These are phyloP conservation scores for Diplosphaera chodatii DNA, from an alignment of 139 green algal genomes.

Conservation along the genomic window DNA sequence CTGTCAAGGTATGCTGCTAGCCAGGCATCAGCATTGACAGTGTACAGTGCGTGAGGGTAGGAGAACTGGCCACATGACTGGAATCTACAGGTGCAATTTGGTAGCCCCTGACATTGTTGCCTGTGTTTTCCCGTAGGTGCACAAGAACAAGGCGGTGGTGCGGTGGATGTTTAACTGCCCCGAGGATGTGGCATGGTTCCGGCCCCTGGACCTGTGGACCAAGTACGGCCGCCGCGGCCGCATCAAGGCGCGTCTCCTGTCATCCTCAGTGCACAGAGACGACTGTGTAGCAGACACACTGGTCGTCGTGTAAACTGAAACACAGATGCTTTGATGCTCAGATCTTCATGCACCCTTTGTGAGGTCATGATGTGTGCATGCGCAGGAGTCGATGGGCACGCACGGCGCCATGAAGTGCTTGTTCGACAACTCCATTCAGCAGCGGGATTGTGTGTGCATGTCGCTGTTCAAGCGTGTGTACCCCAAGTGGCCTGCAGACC, in stretches of 20 bases:
- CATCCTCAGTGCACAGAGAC: neutral
- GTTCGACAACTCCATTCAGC: constrained; percentile 85
- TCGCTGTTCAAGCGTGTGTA: constrained; percentile 95
- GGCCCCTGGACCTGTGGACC: constrained; percentile 90
- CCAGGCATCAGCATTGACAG: too few species aligned
- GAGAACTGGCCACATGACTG: too few species aligned
- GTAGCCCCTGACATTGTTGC: too few species aligned
- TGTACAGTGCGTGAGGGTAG: too few species aligned
- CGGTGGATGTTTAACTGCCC: constrained; percentile 93
- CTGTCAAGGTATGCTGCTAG: constrained; percentile 46
- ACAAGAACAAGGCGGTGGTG: constrained; percentile 88
- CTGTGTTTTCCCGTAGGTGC: constrained; percentile 27
- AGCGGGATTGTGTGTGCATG: constrained; percentile 89
- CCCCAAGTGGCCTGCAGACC: constrained; percentile 76
- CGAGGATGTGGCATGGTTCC: constrained; percentile 91
- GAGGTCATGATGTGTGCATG: too few species aligned
- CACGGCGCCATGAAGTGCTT: constrained; percentile 93
- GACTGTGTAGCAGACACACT: too few species aligned
- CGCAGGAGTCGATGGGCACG: constrained; percentile 83
- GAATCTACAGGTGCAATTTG: too few species aligned
- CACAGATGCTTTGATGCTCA: too few species aligned
- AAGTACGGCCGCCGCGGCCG: constrained; percentile 80
- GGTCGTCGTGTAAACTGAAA: too few species aligned
- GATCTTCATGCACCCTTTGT: too few species aligned
- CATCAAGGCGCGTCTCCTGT: constrained; percentile 52